phyloP scores from a whole-genome alignment of 2,329 filamentous ascomycete species.

The Diaporthe ilicicola region DNA sequence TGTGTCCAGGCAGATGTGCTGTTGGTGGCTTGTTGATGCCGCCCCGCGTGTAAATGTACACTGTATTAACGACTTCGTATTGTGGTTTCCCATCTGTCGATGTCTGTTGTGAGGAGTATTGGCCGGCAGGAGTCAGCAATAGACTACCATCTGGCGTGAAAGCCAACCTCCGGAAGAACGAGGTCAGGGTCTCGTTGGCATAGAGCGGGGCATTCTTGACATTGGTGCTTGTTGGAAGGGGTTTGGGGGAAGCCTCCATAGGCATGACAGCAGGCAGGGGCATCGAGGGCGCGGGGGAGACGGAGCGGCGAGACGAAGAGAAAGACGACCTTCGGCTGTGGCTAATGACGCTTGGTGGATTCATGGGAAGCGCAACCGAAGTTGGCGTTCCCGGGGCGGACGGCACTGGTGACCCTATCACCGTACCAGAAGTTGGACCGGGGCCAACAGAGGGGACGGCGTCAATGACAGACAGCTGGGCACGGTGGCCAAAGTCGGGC shows the following conservation, averaged over 20 bases:
- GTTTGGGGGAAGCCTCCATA: constrained; percentile 86
- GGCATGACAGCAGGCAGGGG: constrained; percentile 96
- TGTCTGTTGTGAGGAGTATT: constrained; percentile 85
- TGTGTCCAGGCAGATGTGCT: constrained; percentile 93
- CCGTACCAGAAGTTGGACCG: constrained; percentile 43
- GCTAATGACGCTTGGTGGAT: constrained; percentile 87
- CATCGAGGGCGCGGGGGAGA: constrained; percentile 91
- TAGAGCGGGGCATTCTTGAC: constrained; percentile 90
- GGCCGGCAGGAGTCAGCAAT: constrained; percentile 91
- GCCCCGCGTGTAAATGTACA: constrained; percentile 96
- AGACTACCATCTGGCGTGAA: constrained; percentile 96
- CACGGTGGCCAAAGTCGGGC: constrained; percentile 76
- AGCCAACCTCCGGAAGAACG: constrained; percentile 92
- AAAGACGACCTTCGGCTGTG: constrained; percentile 97
- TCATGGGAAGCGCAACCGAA: constrained; percentile 91
- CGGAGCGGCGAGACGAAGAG: constrained; percentile 82
- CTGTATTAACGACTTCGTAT: constrained; percentile 94
- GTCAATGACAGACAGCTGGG: constrained; percentile 67
- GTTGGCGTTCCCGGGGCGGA: constrained; percentile 95
- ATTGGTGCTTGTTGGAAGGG: constrained; percentile 64
- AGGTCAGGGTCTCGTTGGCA: constrained; percentile 95
- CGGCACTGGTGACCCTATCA: constrained; percentile 82
- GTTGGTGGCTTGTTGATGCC: constrained; percentile 97
- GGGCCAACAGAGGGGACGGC: constrained; percentile 48
- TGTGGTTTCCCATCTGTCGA: constrained; percentile 73